A percentile compares a stretch with the other conserved stretches of the same genome.
These are phyloP conservation scores for Leccinellum luteum DNA, from an alignment of 768 basidiomycete genomes.

Conservation along the genomic window DNA sequence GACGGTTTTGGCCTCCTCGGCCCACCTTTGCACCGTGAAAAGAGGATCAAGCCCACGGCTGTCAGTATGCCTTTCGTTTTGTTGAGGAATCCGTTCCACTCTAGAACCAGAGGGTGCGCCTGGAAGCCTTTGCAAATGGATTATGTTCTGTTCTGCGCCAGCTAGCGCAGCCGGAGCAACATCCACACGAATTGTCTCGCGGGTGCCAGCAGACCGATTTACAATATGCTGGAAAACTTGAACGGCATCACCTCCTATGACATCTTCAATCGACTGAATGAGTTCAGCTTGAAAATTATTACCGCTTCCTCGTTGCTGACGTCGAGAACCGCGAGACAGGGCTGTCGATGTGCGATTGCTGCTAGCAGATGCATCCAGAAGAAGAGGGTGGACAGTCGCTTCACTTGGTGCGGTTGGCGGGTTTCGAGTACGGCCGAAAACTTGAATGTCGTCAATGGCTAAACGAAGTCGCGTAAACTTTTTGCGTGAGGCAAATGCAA, in stretches of 20 bases:
- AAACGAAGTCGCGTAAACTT: slow-evolving; percentile 2
- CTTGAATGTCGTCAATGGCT: slow-evolving; percentile 55
- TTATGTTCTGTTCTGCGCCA: slow-evolving; percentile 54
- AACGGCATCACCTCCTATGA: slow-evolving; percentile 77
- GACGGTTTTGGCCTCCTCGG: slow-evolving; percentile 80
- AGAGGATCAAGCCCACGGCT: slow-evolving; percentile 66
- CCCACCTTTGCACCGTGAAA: slow-evolving; percentile 83
- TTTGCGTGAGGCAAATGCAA: not conserved
- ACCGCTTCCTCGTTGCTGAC: slow-evolving; percentile 54
- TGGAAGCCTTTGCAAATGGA: slow-evolving; percentile 47
- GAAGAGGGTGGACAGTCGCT: slow-evolving; percentile 76
- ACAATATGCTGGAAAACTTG: slow-evolving; percentile 86
- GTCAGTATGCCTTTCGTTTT: slow-evolving; percentile 44
- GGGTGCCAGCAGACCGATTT: slow-evolving; percentile 50
- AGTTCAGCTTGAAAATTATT: slow-evolving; percentile 52
- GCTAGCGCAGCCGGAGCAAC: slow-evolving; percentile 64
- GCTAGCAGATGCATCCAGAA: slow-evolving; percentile 58
- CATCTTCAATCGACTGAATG: slow-evolving; percentile 74
- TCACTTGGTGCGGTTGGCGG: slow-evolving; percentile 54
- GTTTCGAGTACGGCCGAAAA: slow-evolving; percentile 64
- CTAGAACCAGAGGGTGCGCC: slow-evolving; percentile 53
- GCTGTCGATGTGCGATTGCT: slow-evolving; percentile 43
- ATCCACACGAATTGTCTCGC: slow-evolving; percentile 76
- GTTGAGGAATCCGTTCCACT: slow-evolving; percentile 52
- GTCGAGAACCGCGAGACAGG: slow-evolving; percentile 50